Conservation (phyloP, 2,329 filamentous ascomycete species). For the Epichloe coenophiala region DNA sequence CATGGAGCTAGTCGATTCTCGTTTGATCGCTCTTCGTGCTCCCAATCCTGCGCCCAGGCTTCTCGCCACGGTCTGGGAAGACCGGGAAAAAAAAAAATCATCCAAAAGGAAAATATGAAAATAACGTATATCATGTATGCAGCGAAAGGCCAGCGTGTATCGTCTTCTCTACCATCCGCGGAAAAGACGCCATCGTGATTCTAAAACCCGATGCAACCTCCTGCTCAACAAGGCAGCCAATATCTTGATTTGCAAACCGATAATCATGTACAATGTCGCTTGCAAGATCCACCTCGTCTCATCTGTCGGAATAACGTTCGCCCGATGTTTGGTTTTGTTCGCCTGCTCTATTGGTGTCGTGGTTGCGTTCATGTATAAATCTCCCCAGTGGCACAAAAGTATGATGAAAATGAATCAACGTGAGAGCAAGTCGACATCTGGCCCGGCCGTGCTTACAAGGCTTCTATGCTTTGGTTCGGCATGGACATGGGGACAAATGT, state of each 20-base stretch:
- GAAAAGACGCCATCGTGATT: background rate
- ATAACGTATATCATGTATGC: background rate
- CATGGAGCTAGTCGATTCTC: conserved; percentile 4
- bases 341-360: background rate
- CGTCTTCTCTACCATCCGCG: background rate
- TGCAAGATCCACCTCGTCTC: background rate
- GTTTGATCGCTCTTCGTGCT: no score
- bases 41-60: background rate
- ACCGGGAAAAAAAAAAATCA: background rate
- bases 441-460: conserved; percentile 4
- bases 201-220: background rate
- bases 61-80: background rate
- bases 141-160: background rate
- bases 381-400: background rate
- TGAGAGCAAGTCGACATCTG: background rate
- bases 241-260: background rate
- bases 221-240: background rate
- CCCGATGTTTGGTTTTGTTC: background rate
- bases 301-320: background rate
- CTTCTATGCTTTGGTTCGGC: conserved; percentile 7
- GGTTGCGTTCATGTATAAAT: background rate
- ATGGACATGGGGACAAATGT: background rate
- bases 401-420: background rate
- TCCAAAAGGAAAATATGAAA: background rate
- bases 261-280: background rate